Percentiles rank a stretch among this genome's conserved stretches.
phyloP scores from a whole-genome alignment of 1,284 basidiomycete species.

The Naganishia cerealis region DNA sequence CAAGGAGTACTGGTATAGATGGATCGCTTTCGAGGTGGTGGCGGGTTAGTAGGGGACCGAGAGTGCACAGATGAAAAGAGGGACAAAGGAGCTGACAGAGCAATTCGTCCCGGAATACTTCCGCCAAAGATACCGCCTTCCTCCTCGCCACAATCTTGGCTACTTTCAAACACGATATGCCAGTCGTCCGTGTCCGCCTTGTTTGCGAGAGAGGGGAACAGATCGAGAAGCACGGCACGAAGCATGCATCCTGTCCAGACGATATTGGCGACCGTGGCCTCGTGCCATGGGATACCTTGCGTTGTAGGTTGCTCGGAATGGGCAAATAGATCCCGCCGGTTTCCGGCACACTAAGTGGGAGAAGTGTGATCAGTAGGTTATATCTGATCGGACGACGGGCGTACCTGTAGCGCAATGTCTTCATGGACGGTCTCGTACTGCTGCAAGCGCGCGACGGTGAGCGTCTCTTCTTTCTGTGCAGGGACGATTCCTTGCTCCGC shows the following conservation, averaged over 20 bases:
- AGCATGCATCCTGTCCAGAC: constrained; percentile 25
- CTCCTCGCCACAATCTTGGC: constrained; percentile 28
- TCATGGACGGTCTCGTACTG: constrained; percentile 20
- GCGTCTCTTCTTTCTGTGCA: background rate
- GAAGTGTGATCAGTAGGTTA: background rate
- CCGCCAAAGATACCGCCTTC: constrained; percentile 29
- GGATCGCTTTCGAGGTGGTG: background rate
- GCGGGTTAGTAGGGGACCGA: background rate
- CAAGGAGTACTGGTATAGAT: constrained; percentile 19
- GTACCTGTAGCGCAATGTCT: constrained; percentile 27
- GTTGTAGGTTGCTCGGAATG: constrained; percentile 10
- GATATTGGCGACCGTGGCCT: constrained; percentile 28
- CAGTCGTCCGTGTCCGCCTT: constrained; percentile 4
- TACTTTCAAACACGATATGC: constrained; percentile 28
- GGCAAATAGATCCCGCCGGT: constrained; percentile 21
- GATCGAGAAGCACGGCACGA: constrained; percentile 9
- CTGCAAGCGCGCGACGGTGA: constrained; percentile 13
- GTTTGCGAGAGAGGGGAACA: constrained; percentile 1
- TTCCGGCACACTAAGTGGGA: constrained; percentile 21
- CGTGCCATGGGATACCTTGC: constrained; percentile 28
- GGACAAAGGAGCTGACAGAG: constrained; percentile 3
- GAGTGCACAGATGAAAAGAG: no score
- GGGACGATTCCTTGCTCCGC: constrained; percentile 1
- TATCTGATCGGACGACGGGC: background rate
- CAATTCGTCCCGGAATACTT: constrained; percentile 16